Conservation (phyloP, 805 yeast genomes). For the Metschnikowia kunwiensis region DNA sequence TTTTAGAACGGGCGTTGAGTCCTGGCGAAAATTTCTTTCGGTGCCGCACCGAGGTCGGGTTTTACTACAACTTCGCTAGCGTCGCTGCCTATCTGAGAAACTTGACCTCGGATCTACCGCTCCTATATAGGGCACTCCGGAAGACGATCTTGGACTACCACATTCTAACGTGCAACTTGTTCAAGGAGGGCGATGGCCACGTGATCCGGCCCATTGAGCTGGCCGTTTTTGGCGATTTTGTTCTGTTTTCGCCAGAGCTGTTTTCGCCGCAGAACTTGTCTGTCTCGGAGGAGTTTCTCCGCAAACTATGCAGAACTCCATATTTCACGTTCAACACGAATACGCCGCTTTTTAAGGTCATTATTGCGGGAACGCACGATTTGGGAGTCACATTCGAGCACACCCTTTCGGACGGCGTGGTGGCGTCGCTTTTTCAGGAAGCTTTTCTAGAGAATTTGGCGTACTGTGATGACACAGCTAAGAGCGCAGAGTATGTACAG, state of each 20-base stretch:
- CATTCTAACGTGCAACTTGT: constrained; percentile 31
- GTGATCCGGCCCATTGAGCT: constrained; percentile 24
- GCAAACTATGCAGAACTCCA: constrained; percentile 12
- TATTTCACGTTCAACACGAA: constrained; percentile 23
- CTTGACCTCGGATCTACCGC: constrained; percentile 13
- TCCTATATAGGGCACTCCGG: constrained; percentile 29
- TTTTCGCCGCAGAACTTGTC: constrained; percentile 13
- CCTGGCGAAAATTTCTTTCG: constrained; percentile 34
- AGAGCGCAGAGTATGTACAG: constrained; percentile 4
- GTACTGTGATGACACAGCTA: constrained; percentile 12
- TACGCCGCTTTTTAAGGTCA: constrained; percentile 29
- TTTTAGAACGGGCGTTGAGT: constrained; percentile 26
- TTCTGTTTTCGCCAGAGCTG: constrained; percentile 16
- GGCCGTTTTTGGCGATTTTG: constrained; percentile 26
- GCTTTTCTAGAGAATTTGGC: constrained; percentile 29
- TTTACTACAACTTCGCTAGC: constrained; percentile 33
- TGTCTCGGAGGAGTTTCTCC: constrained; percentile 31
- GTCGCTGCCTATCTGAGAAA: constrained; percentile 30
- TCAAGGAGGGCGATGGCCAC: constrained; percentile 13
- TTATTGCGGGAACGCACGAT: constrained; percentile 22
- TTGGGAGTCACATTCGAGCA: constrained; percentile 34
- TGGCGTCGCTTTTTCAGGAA: constrained; percentile 34
- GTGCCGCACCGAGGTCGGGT: constrained; percentile 28
- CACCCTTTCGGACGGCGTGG: constrained; percentile 38
- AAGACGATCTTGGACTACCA: constrained; percentile 34